Evolutionary conservation across 805 yeast species (phyloP), one percentile per base, ranked within the genome.

Genomic region (Nakazawaea populi): DNA sequence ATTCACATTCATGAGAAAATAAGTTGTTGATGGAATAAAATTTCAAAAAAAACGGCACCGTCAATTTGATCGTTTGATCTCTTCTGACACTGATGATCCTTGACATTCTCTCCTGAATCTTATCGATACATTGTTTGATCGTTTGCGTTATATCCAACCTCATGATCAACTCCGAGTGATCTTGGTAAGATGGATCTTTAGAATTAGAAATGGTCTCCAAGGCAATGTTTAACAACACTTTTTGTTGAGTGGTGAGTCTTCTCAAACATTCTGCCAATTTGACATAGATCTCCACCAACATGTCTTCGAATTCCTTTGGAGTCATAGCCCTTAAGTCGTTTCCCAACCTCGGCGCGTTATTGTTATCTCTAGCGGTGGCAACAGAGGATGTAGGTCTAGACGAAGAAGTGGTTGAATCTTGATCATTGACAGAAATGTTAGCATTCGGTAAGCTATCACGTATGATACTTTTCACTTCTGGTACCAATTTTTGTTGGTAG

Each of bases 1-100:
- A 73, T 64, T 94, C 98, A 64, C 96, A 88, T 60, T 89, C 96
- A 45, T 79, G 79, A 41, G 90, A 71, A 62, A 91, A 91, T 27
- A 84, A 72, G 0, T 84, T 78, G 51, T 83, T 80, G 11, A 87
- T 69, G 3, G 85, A 72, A 64, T 82, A 89, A 47, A 89, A 75
- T 52, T 82, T 71, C 44, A 88, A 60, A 67, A 90, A 91, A 56
- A 75, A 78, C n/a, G 76, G 75, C 7, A 80, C 71, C 3, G 84
- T 65, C 27, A 83, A 64, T 39, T 72, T 75, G 0, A 88, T 77
- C 11, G 80, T 82, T 55, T 86, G 80, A 42, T 85, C 89, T 61
- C 84, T 80, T 55, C 98, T 75, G 6, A 88, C 95, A 49, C 80
- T 78, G 11, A 91, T 74, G 12, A 94, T 77, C 59, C 87, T 87